Evolutionary conservation across 2,329 filamentous ascomycete species (phyloP), one percentile per base, ranked within the genome.

Genomic region (Ploettnerulaceae sp.): DNA sequence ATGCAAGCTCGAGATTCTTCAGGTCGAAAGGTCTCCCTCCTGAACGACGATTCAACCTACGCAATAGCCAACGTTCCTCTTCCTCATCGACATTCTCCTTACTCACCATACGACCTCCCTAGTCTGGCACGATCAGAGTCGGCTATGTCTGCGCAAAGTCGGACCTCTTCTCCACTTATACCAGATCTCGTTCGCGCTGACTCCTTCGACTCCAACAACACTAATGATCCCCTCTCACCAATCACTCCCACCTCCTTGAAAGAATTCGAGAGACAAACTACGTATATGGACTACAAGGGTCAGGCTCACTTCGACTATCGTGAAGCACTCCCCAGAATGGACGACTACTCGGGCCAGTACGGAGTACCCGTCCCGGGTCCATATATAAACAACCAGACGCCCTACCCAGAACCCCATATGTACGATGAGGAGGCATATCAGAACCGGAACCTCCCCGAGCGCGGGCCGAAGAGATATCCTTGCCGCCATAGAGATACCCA

Each of bases 401-500:
- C 55, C 11, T 57, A 49, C 26, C 28, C 49, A 17, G 53, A 60
- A 17, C 40, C 53, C 8, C 52, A 52, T 11, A 35, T 51, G 15
- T 58, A 52, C 39, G 55, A 57, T 3, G 60, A 61, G 5, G 60
- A 59, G 6, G 21, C 40, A 7, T 55, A 56, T 18, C 47, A 45
- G 8, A 41, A 38, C 31, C 32, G 39, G 12, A 50, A 42, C 34
- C 33, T 39, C 2, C 37, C 42, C 12, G 54, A 57, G 9, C 45
- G 50, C 33, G 56, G 49, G 3, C 35, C 51, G 5, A 89, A 82
- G 77, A 76, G 82, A 48, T 89, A 86, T 58, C 83, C 84, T 1
- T 89, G 85, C 64, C 82, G 84, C 18, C 84, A 83, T 61, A 78
- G 81, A 25, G 83, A 88, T 53, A 76, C 75, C 41, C 83, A 81